A percentile compares a stretch with the other conserved stretches of the same genome.
Conservation (phyloP, 805 yeast genomes). For the Myxozyma neotropica region DNA sequence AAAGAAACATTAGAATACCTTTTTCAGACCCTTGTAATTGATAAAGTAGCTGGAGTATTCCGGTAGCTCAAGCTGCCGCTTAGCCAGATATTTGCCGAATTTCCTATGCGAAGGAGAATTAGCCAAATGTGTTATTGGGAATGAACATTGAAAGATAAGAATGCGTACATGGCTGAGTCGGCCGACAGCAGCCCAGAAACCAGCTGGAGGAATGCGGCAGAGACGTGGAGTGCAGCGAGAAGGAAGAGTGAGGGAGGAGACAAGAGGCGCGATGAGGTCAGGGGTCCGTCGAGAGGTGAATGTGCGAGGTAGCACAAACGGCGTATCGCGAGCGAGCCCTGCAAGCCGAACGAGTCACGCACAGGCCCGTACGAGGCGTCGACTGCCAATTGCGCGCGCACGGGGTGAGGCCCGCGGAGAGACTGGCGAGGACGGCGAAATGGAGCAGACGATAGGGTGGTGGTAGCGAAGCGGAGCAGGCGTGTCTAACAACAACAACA, state of each 20-base stretch:
- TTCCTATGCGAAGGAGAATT: conserved; percentile 53
- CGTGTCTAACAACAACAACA: too few relatives aligned
- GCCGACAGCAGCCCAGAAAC: not conserved
- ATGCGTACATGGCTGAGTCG: not conserved
- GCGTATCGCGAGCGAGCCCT: not conserved
- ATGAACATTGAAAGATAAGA: not conserved
- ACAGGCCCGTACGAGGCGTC: conserved; percentile 1
- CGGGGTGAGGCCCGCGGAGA: not conserved
- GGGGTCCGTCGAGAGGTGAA: too few relatives aligned
- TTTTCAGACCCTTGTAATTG: conserved; percentile 90
- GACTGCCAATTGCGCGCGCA: conserved; percentile 8
- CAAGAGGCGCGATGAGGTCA: not conserved
- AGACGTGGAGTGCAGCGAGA: not conserved
- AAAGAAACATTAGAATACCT: conserved; percentile 41
- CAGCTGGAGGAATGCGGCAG: not conserved
- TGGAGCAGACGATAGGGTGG: not conserved
- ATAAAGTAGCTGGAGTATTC: conserved; percentile 93
- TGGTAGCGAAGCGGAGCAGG: too few relatives aligned
- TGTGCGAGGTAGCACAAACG: too few relatives aligned
- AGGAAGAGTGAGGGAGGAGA: not conserved
- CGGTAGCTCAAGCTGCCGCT: conserved; percentile 90
- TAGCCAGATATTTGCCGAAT: conserved; percentile 93
- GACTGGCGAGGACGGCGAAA: not conserved
- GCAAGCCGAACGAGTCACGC: not conserved
- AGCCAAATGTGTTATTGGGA: not conserved